Conservation (phyloP, 495 filamentous ascomycete genomes). For the Neurospora tetrasperma region DNA sequence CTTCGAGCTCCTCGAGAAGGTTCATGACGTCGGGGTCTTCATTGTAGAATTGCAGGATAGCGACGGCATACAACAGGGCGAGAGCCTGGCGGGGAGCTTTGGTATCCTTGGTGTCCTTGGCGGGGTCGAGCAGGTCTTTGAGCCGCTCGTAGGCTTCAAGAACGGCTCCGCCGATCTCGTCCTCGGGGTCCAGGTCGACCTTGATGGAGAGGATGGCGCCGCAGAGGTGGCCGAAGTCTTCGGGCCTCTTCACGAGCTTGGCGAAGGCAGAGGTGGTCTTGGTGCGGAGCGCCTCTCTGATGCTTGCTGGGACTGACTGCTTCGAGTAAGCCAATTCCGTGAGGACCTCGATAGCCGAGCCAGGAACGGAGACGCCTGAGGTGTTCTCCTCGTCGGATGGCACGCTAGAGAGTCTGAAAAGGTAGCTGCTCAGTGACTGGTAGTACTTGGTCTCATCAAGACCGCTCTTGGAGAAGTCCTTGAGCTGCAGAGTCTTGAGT, state of each 20-base stretch:
- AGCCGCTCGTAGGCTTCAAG: conserved; percentile 56
- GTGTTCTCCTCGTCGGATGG: conserved; percentile 10
- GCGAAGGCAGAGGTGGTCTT: conserved; percentile 54
- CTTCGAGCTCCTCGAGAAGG: conserved; percentile 26
- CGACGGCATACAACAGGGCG: conserved; percentile 73
- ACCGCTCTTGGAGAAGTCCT: conserved; percentile 19
- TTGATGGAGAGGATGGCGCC: conserved; percentile 36
- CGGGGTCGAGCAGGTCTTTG: conserved; percentile 55
- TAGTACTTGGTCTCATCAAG: conserved; percentile 32
- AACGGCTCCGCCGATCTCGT: conserved; percentile 45
- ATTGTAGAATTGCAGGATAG: conserved; percentile 80
- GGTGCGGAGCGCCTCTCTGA: conserved; percentile 58
- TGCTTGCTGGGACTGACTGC: conserved; percentile 44
- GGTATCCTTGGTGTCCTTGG: conserved; percentile 29
- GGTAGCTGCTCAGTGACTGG: conserved; percentile 43
- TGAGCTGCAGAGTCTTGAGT: conserved; percentile 29
- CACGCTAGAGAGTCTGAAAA: conserved; percentile 32
- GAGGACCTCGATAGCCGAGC: conserved; percentile 32
- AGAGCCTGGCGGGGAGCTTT: conserved; percentile 47
- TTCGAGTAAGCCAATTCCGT: conserved; percentile 40
- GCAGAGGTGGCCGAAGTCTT: conserved; percentile 42
- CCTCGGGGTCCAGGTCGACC: conserved; percentile 47
- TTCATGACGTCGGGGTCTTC: conserved; percentile 66
- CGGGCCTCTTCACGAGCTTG: conserved; percentile 54
- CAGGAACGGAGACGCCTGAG: conserved; percentile 25